These are phyloP conservation scores for Schizothecium vesticola DNA, from an alignment of 495 filamentous ascomycete species.

Conservation along the genomic window DNA sequence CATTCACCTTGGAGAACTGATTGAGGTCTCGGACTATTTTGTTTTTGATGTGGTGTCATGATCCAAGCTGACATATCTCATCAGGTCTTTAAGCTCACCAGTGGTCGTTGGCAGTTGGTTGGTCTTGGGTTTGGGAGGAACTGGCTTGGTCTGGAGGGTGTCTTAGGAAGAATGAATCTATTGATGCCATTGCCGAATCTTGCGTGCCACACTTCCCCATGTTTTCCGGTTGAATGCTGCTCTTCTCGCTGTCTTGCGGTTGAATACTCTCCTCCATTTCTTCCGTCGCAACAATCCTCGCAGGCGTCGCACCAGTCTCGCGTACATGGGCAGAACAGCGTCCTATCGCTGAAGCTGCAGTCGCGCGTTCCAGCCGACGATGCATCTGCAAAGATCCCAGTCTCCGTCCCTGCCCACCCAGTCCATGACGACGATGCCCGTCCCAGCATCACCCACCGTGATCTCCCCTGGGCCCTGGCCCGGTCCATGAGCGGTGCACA, in stretches of 20 bases:
- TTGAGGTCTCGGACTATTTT: constrained; percentile 20
- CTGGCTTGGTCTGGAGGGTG: neutral
- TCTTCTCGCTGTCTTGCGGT: neutral
- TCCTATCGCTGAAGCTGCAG: constrained; percentile 47
- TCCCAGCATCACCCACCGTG: constrained; percentile 64
- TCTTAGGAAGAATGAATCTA: neutral
- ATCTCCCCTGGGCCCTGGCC: constrained; percentile 40
- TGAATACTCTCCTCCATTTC: neutral
- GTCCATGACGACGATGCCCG: constrained; percentile 90
- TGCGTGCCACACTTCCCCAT: neutral
- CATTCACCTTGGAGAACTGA: constrained; percentile 97
- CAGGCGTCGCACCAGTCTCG: neutral
- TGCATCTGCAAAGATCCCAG: constrained; percentile 86
- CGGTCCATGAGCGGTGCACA: constrained; percentile 61
- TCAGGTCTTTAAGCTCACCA: neutral
- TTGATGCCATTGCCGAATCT: neutral
- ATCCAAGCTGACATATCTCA: constrained; percentile 18
- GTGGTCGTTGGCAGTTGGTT: neutral
- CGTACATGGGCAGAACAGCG: constrained; percentile 6
- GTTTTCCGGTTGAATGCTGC: neutral
- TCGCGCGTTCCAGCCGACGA: constrained; percentile 86
- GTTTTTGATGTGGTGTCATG: constrained; percentile 1
- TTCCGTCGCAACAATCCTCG: neutral
- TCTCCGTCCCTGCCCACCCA: constrained; percentile 87
- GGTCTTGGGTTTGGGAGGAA: neutral